A percentile compares a stretch with the other conserved stretches of the same genome.
Conservation (phyloP, 768 basidiomycete genomes). For the Xanthoconium purpureum region DNA sequence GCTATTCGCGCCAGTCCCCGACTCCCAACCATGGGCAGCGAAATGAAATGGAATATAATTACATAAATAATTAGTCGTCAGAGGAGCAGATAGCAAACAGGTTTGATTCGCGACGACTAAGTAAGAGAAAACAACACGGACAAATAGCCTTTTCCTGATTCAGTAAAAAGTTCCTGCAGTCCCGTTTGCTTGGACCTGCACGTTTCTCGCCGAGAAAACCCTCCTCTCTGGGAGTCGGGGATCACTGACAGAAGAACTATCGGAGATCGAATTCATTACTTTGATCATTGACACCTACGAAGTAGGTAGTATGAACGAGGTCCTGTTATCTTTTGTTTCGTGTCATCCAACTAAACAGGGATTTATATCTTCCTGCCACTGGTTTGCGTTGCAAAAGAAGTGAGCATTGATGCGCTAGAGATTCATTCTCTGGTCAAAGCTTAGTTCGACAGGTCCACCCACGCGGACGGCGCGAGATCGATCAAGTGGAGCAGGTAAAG, state of each 20-base stretch:
- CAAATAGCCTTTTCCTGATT: too few relatives aligned
- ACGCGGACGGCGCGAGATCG: conserved; percentile 20
- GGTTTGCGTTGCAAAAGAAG: conserved; percentile 57
- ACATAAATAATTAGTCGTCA: too few relatives aligned
- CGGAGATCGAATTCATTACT: conserved; percentile 19
- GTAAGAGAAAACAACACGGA: too few relatives aligned
- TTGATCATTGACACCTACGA: conserved; percentile 8
- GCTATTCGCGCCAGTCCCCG: too few relatives aligned
- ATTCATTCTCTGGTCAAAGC: conserved; percentile 2
- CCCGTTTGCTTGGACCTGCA: too few relatives aligned
- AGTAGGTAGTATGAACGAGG: conserved; percentile 19
- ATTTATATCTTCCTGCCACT: conserved; percentile 47
- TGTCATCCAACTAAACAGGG: conserved; percentile 4
- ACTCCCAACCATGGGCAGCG: too few relatives aligned
- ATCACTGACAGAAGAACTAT: conserved; percentile 6
- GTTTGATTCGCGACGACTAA: too few relatives aligned
- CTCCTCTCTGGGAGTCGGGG: too few relatives aligned
- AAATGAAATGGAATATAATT: too few relatives aligned
- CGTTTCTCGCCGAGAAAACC: too few relatives aligned
- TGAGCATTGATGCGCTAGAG: conserved; percentile 16
- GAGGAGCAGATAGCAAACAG: too few relatives aligned
- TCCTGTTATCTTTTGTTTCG: neutral
- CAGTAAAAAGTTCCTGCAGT: too few relatives aligned
- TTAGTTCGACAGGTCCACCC: conserved; percentile 8
- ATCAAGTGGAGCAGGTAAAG: conserved; percentile 25